Evolutionary conservation across 345 rosid genomes (phyloP).

Genomic region (Heritiera fomes): DNA sequence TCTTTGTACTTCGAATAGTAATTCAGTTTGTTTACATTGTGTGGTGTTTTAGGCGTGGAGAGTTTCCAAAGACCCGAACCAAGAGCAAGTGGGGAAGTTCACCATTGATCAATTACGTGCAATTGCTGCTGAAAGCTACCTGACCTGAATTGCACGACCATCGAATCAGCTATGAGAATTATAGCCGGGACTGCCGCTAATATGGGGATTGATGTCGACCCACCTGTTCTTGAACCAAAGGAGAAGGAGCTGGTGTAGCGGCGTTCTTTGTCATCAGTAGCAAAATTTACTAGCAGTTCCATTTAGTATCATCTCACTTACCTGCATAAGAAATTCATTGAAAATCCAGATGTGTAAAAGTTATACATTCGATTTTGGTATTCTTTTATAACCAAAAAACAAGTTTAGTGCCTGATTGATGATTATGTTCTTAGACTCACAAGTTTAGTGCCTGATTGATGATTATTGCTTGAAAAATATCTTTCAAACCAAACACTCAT

Average conservation of each 20-base stretch:
- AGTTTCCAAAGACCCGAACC: constrained; percentile 74
- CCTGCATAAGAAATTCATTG: background rate
- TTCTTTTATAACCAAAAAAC: background rate
- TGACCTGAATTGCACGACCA: constrained; percentile 66
- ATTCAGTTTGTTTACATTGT: constrained; percentile 18
- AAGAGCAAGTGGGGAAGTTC: constrained; percentile 72
- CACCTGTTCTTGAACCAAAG: constrained; percentile 83
- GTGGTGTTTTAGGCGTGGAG: constrained; percentile 62
- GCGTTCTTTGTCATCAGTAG: background rate
- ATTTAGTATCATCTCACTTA: background rate
- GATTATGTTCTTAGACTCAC: too few species aligned
- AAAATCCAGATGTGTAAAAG: constrained; percentile 14
- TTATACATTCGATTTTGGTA: constrained; percentile 11
- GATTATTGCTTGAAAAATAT: background rate
- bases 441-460: background rate
- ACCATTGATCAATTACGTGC: constrained; percentile 65
- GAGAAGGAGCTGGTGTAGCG: constrained; percentile 48
- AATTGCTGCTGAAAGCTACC: constrained; percentile 82
- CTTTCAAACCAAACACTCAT: background rate
- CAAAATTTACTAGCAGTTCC: background rate
- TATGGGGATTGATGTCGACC: constrained; percentile 87
- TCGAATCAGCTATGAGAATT: constrained; percentile 89
- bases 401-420: background rate
- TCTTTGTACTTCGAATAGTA: background rate
- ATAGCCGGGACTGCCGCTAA: constrained; percentile 94